Conservation (phyloP, 1,284 basidiomycete genomes). For the Phellopilus nigrolimitatus region DNA sequence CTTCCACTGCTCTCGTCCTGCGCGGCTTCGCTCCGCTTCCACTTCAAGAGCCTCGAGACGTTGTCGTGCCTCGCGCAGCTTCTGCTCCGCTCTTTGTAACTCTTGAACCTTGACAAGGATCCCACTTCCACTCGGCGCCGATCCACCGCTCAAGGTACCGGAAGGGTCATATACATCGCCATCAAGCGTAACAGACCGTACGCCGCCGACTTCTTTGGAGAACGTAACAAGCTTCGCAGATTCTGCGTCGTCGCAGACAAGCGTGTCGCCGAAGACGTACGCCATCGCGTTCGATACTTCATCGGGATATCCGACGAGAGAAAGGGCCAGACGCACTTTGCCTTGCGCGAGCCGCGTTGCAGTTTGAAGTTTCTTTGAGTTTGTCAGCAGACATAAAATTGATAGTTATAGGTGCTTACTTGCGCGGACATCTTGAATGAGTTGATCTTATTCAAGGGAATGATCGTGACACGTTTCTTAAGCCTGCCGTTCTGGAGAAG, state of each 20-base stretch:
- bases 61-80: conserved; percentile 50
- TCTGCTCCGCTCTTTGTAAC: conserved; percentile 54
- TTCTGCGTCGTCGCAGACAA: conserved; percentile 88
- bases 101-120: conserved; percentile 86
- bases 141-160: conserved; percentile 90
- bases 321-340: conserved; percentile 83
- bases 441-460: conserved; percentile 92
- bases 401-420: conserved; percentile 45
- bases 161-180: conserved; percentile 98
- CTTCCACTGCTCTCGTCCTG: conserved; percentile 67
- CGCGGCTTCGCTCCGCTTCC: conserved; percentile 52
- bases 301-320: conserved; percentile 80
- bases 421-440: conserved; percentile 59
- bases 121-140: conserved; percentile 74
- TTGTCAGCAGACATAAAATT: neutral
- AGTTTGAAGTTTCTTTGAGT: conserved; percentile 66
- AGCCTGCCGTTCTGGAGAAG: conserved; percentile 81
- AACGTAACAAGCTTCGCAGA: conserved; percentile 92
- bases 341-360: conserved; percentile 78
- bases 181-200: conserved; percentile 87
- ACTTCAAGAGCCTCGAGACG: conserved; percentile 53
- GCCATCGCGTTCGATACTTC: conserved; percentile 89
- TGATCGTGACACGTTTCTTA: conserved; percentile 88
- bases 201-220: conserved; percentile 55
- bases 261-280: conserved; percentile 91